These are phyloP conservation scores for Samsoniella hepiali DNA, from an alignment of 2,329 filamentous ascomycete genomes.

Conservation along the genomic window DNA sequence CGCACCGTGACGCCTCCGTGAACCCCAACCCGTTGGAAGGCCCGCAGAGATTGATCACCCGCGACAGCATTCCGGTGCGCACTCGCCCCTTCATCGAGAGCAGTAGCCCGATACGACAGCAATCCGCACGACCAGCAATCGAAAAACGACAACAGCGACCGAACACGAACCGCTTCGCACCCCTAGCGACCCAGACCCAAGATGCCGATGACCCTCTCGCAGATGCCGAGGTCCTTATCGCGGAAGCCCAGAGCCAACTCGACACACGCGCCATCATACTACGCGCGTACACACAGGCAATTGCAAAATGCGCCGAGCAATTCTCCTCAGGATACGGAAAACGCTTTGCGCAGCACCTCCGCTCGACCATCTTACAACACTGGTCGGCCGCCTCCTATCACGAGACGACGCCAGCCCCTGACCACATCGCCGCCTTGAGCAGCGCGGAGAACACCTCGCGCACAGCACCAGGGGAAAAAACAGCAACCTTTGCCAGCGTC, in stretches of 20 bases:
- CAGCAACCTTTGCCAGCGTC: not conserved
- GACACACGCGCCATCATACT: constrained; percentile 3
- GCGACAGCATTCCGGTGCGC: not conserved
- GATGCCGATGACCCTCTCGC: not conserved
- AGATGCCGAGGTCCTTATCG: not conserved
- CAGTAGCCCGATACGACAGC: not conserved
- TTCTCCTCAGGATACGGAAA: constrained; percentile 4
- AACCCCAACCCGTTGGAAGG: not conserved
- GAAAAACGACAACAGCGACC: not conserved
- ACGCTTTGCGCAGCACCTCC: not conserved
- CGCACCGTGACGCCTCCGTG: not conserved
- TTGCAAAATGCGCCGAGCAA: constrained; percentile 3
- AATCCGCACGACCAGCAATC: not conserved
- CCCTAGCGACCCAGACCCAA: not conserved
- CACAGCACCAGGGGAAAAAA: not conserved
- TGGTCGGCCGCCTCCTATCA: not conserved
- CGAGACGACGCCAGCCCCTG: not conserved
- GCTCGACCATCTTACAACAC: not conserved
- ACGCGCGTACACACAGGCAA: not conserved
- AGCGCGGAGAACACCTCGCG: not conserved
- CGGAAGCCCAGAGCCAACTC: not conserved
- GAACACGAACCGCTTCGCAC: not conserved
- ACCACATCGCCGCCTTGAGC: not conserved
- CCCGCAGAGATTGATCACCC: not conserved
- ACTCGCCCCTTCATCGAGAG: not conserved